Base-by-base conservation (phyloP, 2,329 filamentous ascomycete genomes). In the Penicillium sp. region DNA sequence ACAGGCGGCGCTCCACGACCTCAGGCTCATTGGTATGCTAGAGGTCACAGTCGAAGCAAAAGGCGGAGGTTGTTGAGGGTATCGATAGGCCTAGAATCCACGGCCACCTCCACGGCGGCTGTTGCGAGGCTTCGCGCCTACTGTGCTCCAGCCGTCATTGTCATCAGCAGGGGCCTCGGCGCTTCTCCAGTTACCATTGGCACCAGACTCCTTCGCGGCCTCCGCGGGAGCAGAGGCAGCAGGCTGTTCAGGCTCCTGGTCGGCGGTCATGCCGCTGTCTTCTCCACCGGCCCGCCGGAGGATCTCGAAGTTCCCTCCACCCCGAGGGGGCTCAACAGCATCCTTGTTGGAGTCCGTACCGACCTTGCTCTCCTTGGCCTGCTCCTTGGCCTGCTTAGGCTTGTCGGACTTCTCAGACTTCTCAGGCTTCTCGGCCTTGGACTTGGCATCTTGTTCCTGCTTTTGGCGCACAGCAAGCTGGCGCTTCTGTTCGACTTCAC, bases 401-500 rank as follows among this genome's bases (percentile, higher is more conserved):
- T 81, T 84, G 62, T 87, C 86, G 48, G 86, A 91, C 63, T 73
- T 73, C 48, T 62, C 56, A 54, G 76, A 76, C 72, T 81, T 84
- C 62, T 87, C 86, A 47, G 86, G 90, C 75, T 91, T 92, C 79
- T 92, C 53, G 11, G 54, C 23, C 47, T 53, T 71, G 62, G 34
- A 23, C 47, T 56, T 56, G 24, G 53, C 54, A 2, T 56, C 54
- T 6, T 36, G 92, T 66, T 96, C 92, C 70, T 88, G 90, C 84
- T 95, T 96, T 74, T 94, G 87, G 60, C 87, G 87, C 23, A 92
- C 60, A 6, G 84, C 83, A 54, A 90, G 81, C 67, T 89, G 81
- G 62, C 89, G 84, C 82, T 91, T 96, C 78, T 96, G 91, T 68
- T 95, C 93, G 54, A 99, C 87, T 73, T 95, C 88, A 66, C 87